These are phyloP conservation scores for Aspergillus sclerotiicarbonarius DNA, from an alignment of 495 filamentous ascomycete species.

Conservation along the genomic window DNA sequence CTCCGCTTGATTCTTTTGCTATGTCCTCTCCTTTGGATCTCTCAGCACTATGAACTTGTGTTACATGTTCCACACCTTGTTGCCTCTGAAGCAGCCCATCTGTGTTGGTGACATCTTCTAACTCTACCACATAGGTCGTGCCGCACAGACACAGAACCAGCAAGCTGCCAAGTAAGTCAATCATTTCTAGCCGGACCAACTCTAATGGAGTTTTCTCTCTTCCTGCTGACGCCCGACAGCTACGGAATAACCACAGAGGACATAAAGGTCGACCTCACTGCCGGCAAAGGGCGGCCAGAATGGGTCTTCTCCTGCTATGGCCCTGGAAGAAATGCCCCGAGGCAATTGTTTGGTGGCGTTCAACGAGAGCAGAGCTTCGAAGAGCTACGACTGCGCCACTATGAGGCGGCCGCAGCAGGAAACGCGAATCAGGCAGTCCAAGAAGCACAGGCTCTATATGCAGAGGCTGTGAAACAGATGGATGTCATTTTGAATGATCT, in stretches of 20 bases:
- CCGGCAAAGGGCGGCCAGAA: conserved; percentile 59
- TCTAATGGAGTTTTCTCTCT: neutral
- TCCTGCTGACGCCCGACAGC: conserved; percentile 28
- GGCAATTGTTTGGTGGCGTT: conserved; percentile 75
- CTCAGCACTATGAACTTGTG: neutral
- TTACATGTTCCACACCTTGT: neutral
- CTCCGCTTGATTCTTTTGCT: neutral
- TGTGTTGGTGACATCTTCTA: conserved; percentile 1
- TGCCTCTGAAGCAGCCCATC: neutral
- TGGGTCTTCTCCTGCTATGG: conserved; percentile 86
- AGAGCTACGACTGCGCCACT: conserved; percentile 71
- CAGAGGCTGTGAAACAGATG: conserved; percentile 65
- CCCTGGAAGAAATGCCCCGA: conserved; percentile 67
- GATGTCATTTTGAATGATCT: conserved; percentile 62
- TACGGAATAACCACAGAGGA: conserved; percentile 52
- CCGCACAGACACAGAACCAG: conserved; percentile 22
- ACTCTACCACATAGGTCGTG: conserved; percentile 17
- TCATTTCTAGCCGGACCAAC: neutral
- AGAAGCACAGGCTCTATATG: conserved; percentile 59
- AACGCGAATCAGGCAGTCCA: conserved; percentile 64
- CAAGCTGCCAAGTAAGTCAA: conserved; percentile 30
- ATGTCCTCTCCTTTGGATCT: neutral
- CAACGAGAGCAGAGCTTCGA: conserved; percentile 81
- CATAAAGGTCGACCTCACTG: conserved; percentile 63
- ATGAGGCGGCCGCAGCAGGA: conserved; percentile 55